These are phyloP conservation scores for Paraleonurus japonicus DNA, from an alignment of 257 asterid species.

Conservation along the genomic window DNA sequence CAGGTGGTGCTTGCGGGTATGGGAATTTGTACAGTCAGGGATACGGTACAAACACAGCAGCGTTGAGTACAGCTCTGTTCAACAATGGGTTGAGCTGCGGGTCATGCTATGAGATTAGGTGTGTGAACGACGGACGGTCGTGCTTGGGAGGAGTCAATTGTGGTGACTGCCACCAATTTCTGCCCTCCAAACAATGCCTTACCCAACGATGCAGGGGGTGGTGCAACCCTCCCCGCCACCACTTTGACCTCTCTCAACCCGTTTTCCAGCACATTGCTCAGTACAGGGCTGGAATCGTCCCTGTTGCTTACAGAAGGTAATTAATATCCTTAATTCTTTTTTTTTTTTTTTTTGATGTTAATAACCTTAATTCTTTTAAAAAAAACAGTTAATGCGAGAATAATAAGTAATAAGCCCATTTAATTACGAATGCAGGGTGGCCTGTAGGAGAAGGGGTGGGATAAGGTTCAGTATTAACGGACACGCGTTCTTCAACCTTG, in stretches of 20 bases:
- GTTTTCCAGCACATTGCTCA: slow-evolving; percentile 80
- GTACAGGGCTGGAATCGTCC: slow-evolving; percentile 86
- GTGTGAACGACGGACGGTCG: slow-evolving; percentile 38
- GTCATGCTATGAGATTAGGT: slow-evolving; percentile 63
- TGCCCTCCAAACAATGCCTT: slow-evolving; percentile 88
- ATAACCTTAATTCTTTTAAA: too few species aligned
- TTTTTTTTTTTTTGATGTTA: too few species aligned
- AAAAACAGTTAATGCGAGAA: too few species aligned
- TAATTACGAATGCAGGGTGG: slow-evolving; percentile 46
- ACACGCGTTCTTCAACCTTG: slow-evolving; percentile 83
- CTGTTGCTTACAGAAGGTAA: slow-evolving; percentile 73
- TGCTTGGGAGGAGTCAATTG: slow-evolving; percentile 63
- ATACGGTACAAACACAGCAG: slow-evolving; percentile 92
- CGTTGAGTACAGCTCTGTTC: slow-evolving; percentile 82
- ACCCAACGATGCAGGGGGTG: slow-evolving; percentile 84
- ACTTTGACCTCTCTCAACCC: slow-evolving; percentile 86
- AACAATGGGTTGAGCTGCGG: slow-evolving; percentile 94
- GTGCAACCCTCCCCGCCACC: slow-evolving; percentile 92
- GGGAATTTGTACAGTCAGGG: slow-evolving; percentile 90
- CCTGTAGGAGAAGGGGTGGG: slow-evolving; percentile 80
- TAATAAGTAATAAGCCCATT: too few species aligned
- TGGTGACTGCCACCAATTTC: slow-evolving; percentile 87
- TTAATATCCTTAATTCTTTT: too few species aligned
- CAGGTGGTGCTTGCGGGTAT: slow-evolving; percentile 98
- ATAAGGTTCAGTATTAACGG: slow-evolving; percentile 89